Evolutionary conservation across 768 basidiomycete genomes (phyloP), one percentile per base, ranked within the genome.

Genomic region (Terana coerulea): DNA sequence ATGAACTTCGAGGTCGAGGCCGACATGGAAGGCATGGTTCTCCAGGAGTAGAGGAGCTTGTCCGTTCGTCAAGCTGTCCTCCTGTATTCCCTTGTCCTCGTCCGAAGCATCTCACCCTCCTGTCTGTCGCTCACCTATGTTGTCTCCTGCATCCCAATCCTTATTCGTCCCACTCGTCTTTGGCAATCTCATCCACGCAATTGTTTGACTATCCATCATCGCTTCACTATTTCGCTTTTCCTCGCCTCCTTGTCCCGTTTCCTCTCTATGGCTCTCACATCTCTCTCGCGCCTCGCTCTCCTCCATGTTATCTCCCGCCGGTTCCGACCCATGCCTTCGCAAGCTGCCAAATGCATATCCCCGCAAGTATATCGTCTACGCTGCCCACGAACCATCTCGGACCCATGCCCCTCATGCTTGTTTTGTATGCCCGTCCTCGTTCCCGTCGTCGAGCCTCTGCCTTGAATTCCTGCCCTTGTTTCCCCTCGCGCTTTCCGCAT

Each of bases 21-120:
- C 41, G 60, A 61, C 37, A 61, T 67, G 25, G 76, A 76, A 60
- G 67, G 66, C 41, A 78, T 78, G 76, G 67, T 73, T 54, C 67
- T 78, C 53, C 70, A 71, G 58, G 72, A 72, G 61, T 76, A 59
- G 70, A 60, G 28, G 44, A 26, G 21, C 33, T 19, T 31, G n/a
- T 47, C 46, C 35, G 37, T 41, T 24, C 45, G 40, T 39, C 24
- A 46, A 36, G 29, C 39, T 17, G 46, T 52, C 36, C n/a, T 21
- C 41, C 12, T 46, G 51, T 29, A 26, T 36, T 36, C 49, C 3
- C 12, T 45, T 31, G 8, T 14, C 43, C n/a, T n/a, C n/a, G n/a
- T n/a, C n/a, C n/a, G n/a, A n/a, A 21, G 17, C 12, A 21, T 50
- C 22, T 30, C 51, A 17, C 46, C 29, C 28, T 19, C 44, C 28